Percentiles rank a stretch among this genome's conserved stretches.
phyloP scores from a whole-genome alignment of 768 basidiomycete species.

The Lentinula sp. region DNA sequence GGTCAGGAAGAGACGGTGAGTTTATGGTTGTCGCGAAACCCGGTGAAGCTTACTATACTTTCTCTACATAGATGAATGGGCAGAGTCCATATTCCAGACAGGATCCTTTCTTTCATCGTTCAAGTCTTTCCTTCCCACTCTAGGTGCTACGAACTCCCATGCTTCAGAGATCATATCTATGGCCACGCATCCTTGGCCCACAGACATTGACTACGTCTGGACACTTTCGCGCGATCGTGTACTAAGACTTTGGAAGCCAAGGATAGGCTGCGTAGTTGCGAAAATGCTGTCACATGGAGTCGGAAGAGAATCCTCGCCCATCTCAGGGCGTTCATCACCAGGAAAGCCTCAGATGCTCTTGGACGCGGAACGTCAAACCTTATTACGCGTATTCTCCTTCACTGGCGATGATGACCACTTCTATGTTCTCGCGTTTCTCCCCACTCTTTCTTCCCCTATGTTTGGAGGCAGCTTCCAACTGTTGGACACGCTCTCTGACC shows the following conservation, averaged over 20 bases:
- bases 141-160: slow-evolving; percentile 38
- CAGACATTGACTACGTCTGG: slow-evolving; percentile 71
- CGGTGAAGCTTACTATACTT: too few relatives aligned
- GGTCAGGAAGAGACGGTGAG: slow-evolving; percentile 57
- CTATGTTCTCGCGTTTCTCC: slow-evolving; percentile 67
- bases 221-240: slow-evolving; percentile 84
- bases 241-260: slow-evolving; percentile 79
- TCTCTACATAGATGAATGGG: slow-evolving; percentile 56
- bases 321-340: slow-evolving; percentile 22
- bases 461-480: slow-evolving; percentile 82
- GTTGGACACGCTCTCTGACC: slow-evolving; percentile 48
- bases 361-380: slow-evolving; percentile 53
- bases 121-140: slow-evolving; percentile 54
- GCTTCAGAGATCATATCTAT: slow-evolving; percentile 65
- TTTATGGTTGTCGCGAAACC: neutral
- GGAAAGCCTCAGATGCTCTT: slow-evolving; percentile 42
- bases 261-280: slow-evolving; percentile 65
- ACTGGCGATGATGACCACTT: slow-evolving; percentile 40
- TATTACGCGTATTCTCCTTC: slow-evolving; percentile 58
- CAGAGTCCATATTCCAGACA: slow-evolving; percentile 51
- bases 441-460: slow-evolving; percentile 54
- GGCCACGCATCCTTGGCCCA: slow-evolving; percentile 69
- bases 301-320: slow-evolving; percentile 26
- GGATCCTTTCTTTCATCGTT: slow-evolving; percentile 62
- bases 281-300: slow-evolving; percentile 39